Conservation (phyloP, 257 asterid species). For the Lavandula angustifolia region DNA sequence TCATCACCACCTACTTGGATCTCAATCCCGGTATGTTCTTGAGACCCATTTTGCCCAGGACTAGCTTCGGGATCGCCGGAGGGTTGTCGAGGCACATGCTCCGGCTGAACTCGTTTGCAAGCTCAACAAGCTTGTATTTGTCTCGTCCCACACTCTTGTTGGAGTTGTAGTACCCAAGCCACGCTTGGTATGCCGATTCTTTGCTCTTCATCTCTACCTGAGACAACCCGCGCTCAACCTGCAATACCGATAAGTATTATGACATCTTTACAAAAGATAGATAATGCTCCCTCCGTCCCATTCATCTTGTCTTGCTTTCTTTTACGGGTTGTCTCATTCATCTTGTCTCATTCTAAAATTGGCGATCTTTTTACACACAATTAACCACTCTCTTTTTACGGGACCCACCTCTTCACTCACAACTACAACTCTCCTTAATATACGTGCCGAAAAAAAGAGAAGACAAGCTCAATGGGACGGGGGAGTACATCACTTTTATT, state of each 20-base stretch:
- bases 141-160: conserved; percentile 66
- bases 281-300: too few species aligned
- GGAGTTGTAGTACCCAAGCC: conserved; percentile 98
- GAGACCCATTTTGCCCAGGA: conserved; percentile 93
- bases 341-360: too few species aligned
- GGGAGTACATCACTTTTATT: too few species aligned
- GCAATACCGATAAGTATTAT: conserved; percentile 6
- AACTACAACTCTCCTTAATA: too few species aligned
- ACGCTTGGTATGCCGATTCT: conserved; percentile 95
- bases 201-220: conserved; percentile 80
- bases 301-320: too few species aligned
- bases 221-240: conserved; percentile 77
- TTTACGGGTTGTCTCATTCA: too few species aligned
- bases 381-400: too few species aligned
- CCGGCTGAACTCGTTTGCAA: conserved; percentile 84
- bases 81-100: conserved; percentile 91
- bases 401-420: too few species aligned
- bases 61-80: conserved; percentile 79
- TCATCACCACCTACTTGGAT: conserved; percentile 49
- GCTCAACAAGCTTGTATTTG: conserved; percentile 79
- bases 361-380: too few species aligned
- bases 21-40: conserved; percentile 87
- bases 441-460: too few species aligned
- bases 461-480: too few species aligned
- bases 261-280: too few species aligned